Conservation (phyloP, 805 yeast genomes). For the Saturnispora halmiae region DNA sequence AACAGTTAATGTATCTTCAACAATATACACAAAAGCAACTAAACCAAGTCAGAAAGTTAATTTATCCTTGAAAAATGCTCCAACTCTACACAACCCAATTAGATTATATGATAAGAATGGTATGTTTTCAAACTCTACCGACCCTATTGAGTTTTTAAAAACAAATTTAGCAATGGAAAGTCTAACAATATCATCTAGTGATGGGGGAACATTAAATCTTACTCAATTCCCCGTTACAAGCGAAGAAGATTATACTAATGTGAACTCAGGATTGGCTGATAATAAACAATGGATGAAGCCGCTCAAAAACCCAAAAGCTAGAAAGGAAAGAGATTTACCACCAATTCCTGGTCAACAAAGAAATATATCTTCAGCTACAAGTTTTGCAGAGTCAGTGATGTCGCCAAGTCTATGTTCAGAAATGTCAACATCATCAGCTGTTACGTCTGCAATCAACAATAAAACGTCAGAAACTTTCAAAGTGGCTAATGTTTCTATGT, state of each 20-base stretch:
- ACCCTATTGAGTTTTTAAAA: conserved; percentile 22
- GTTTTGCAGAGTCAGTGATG: background rate
- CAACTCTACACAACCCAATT: conserved; percentile 30
- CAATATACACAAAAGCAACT: conserved; percentile 26
- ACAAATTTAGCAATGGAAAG: background rate
- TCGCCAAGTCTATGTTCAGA: background rate
- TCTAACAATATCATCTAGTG: background rate
- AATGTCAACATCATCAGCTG: background rate
- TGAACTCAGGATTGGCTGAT: background rate
- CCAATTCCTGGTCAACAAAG: background rate
- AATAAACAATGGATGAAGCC: conserved; percentile 18
- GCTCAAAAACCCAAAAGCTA: conserved; percentile 9
- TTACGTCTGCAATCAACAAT: conserved; percentile 8
- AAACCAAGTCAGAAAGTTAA: conserved; percentile 24
- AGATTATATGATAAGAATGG: conserved; percentile 26
- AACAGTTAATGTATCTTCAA: conserved; percentile 24
- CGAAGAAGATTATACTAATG: background rate
- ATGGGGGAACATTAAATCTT: background rate
- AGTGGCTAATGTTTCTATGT: conserved; percentile 12
- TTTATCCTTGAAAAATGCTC: conserved; percentile 17
- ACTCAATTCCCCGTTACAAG: conserved; percentile 3
- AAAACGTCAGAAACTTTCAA: conserved; percentile 14
- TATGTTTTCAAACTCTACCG: conserved; percentile 25
- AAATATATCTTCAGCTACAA: background rate
- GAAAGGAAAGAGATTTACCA: conserved; percentile 2